Base-by-base conservation (phyloP, 2,329 filamentous ascomycete species). In the Leptographium procerum region DNA sequence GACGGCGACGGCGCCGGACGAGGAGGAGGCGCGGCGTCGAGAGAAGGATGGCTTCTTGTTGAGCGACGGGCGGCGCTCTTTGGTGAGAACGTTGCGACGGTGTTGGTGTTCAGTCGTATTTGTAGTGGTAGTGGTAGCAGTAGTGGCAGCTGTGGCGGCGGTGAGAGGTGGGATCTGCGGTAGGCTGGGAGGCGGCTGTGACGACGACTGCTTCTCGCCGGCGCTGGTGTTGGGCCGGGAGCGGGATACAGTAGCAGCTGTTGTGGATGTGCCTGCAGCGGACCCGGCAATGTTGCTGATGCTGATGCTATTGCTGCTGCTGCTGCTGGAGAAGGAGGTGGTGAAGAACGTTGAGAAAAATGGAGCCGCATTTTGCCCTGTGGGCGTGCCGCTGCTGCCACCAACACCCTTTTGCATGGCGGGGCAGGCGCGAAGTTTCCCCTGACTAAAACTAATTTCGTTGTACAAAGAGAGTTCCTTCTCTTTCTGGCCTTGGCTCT, bases 1-100 rank as follows among this genome's bases (percentile, higher is more conserved):
- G 40, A 53, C 55, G 22, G 45, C 52, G 13, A 50, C 55, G 47
- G 63, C 60, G 24, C 65, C 66, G 59, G 67, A 66, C 53, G 73
- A 70, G 28, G 75, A 73, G 62, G 72, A 72, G 55, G 71, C 60
- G 64, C 67, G 63, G 50, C 70, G 69, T 14, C 73, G 71, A 19
- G 74, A 76, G 61, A 82, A 74, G 50, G 80, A 81, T 10, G 78
- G 62, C 66, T 80, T 82, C 64, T 79, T 80, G 58, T 74, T 72
- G 66, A 81, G 79, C 51, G 79, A 82, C 28, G 73, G 68, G 64
- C 78, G 77, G 70, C 78, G 74, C 64, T 78, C 76, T 68, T 79
- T 75, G 68, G 67, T 66, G 57, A 71, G 63, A 56, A 70, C 60
- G 64, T 67, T 69, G 33, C 65, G 62, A 40, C 65, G 65, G 48